These are phyloP conservation scores for Fusarium newnesense DNA, from an alignment of 2,329 filamentous ascomycete species.

Conservation along the genomic window DNA sequence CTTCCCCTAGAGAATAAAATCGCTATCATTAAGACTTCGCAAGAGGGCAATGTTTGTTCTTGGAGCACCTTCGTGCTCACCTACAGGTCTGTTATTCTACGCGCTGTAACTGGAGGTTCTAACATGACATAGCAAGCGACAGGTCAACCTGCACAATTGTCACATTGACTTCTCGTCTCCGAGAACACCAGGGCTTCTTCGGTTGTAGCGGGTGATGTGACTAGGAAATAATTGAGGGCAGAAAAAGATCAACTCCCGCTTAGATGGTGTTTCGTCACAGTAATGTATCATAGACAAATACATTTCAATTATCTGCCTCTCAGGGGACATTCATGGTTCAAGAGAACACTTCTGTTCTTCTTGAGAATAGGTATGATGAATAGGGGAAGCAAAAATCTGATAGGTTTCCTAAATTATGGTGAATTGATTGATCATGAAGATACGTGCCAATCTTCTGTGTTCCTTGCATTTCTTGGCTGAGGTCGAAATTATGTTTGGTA, in stretches of 20 bases:
- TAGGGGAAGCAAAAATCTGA: neutral
- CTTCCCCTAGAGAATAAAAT: neutral
- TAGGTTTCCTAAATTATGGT: no score
- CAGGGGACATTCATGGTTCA: neutral
- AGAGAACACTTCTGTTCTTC: neutral
- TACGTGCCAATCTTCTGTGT: no score
- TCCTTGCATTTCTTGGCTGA: neutral
- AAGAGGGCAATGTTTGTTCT: neutral
- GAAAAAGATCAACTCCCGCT: neutral
- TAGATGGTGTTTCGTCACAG: neutral
- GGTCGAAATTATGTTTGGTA: constrained; percentile 17
- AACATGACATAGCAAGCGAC: neutral
- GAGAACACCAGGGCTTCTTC: neutral
- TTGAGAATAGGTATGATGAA: neutral
- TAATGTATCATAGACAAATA: neutral
- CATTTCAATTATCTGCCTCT: neutral
- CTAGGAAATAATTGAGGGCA: neutral
- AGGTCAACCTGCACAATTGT: neutral
- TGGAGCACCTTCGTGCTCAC: neutral
- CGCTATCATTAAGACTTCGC: neutral
- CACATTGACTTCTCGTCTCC: no score
- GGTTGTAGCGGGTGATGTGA: neutral
- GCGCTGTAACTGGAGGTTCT: neutral
- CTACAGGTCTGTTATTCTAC: neutral
- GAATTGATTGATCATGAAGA: no score